A percentile compares a stretch with the other conserved stretches of the same genome.
Conservation (phyloP, 1,284 basidiomycete species). For the Malassezia obtusa region DNA sequence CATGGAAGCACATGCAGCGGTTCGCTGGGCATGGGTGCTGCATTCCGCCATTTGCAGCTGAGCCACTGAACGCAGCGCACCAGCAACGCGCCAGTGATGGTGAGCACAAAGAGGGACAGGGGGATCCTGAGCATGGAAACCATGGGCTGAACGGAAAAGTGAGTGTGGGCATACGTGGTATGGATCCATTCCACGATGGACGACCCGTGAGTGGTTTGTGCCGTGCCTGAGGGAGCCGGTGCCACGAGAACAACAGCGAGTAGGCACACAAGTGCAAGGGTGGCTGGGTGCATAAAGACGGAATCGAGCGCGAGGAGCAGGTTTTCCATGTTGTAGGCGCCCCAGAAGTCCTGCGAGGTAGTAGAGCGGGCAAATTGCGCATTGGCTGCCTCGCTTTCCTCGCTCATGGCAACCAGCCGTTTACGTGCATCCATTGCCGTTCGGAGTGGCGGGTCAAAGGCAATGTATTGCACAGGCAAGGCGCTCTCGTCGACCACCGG, state of each 20-base stretch:
- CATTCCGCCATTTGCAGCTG: constrained; percentile 6
- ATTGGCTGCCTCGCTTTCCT: constrained; percentile 4
- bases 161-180: too few species aligned
- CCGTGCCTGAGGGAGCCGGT: neutral
- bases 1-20: neutral
- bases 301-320: neutral
- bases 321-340: neutral
- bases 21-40: constrained; percentile 1
- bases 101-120: neutral
- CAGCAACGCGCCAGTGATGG: neutral
- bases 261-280: neutral
- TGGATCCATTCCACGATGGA: neutral
- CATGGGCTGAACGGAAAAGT: neutral
- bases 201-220: neutral
- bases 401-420: constrained; percentile 10
- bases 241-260: neutral
- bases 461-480: neutral
- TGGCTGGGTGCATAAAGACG: neutral
- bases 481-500: neutral
- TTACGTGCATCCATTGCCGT: constrained; percentile 4
- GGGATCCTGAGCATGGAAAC: neutral
- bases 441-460: constrained; percentile 10
- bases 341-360: neutral
- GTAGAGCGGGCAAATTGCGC: neutral
- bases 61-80: neutral